Evolutionary conservation across 306 rosid species (phyloP), one percentile per base, ranked within the genome.

Genomic region (Acacia melanoxylon): DNA sequence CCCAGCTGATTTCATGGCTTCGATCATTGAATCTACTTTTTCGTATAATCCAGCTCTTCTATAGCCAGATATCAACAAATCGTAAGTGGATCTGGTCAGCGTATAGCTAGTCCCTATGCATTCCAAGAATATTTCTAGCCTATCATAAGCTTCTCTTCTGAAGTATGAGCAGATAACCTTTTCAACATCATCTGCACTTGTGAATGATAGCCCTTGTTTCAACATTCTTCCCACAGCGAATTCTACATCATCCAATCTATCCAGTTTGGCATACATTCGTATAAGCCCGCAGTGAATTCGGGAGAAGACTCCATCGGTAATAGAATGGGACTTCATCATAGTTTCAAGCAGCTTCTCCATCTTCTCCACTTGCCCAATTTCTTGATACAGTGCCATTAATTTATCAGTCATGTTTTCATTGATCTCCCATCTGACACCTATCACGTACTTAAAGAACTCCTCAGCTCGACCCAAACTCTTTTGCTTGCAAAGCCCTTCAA

Each of bases 171-270:
- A 86, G 44, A 91, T 88, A 58, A 89, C 92, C 76, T 67, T 88
- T 74, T 89, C 95, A 27, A 91, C 86, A 81, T 76, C 94, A 66
- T 83, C 87, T 5, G 80, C 17, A 42, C 74, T 62, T 52, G 76
- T 74, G 78, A 91, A 89, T 35, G 85, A 78, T 40, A 83, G 59
- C 40, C 89, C 93, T 78, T 76, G 88, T 82, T 89, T 91, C 74
- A 91, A 67, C 95, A 91, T 88, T 76, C 93, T 86, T 31, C 86
- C 93, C 20, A 88, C 87, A 49, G 91, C 84, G 74, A 82, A 82
- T 73, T 91, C 93, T 31, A 89, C 81, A 76, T 82, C 86, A 37
- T 91, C 89, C 83, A 88, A 79, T 79, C 92, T 85, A 81, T 88
- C 96, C 73, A 76, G 63, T 84, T 77, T 40, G 7, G 88, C 84